Conservation (phyloP, 2,329 filamentous ascomycete species). For the Akanthomyces muscarius region DNA sequence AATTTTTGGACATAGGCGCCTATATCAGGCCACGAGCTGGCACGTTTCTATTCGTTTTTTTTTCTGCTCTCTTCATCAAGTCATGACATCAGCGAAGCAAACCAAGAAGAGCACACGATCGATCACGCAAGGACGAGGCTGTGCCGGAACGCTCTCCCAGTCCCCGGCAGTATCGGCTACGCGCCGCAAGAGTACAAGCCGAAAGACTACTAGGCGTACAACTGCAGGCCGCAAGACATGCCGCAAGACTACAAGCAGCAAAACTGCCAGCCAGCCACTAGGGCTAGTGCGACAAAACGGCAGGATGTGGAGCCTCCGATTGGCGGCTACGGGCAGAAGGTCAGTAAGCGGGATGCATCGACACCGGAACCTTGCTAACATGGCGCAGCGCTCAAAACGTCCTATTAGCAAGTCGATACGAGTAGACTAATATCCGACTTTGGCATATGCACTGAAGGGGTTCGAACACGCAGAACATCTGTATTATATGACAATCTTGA, state of each 20-base stretch:
- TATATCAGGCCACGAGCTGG: not conserved
- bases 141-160: not conserved
- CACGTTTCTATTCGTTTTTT: not conserved
- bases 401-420: not conserved
- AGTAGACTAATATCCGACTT: not conserved
- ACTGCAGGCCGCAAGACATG: slow-evolving; percentile 4
- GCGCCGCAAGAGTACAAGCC: not conserved
- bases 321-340: slow-evolving; percentile 2
- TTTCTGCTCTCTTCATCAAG: not conserved
- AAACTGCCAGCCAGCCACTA: not conserved
- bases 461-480: not conserved
- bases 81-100: not conserved
- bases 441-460: not conserved
- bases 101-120: not conserved
- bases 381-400: not conserved
- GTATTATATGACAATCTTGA: not conserved
- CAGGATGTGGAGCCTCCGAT: slow-evolving; percentile 6
- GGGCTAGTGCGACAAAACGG: slow-evolving; percentile 1
- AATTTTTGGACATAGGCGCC: not conserved
- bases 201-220: not conserved
- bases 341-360: slow-evolving; percentile 1
- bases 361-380: not conserved
- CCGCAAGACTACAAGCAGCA: not conserved
- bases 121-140: not conserved
- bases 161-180: not conserved